Conservation (phyloP, 1,139 yeast genomes). For the Suhomyces taliae region DNA sequence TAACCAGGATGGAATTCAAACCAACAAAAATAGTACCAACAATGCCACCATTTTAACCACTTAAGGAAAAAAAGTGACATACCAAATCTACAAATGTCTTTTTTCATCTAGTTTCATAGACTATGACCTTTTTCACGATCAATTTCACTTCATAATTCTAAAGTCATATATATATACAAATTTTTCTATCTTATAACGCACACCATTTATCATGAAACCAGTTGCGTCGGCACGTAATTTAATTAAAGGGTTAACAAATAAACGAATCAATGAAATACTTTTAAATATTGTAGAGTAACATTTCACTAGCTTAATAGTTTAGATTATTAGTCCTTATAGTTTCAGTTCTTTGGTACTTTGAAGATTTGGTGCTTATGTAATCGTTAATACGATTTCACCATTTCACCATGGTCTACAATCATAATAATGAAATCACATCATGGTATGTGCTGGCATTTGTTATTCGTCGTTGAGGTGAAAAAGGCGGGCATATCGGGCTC, state of each 20-base stretch:
- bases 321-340: no score
- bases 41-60: slow-evolving; percentile 14
- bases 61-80: slow-evolving; percentile 2
- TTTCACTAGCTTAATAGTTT: no score
- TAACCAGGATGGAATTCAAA: slow-evolving; percentile 7
- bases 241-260: neutral
- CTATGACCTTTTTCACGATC: slow-evolving; percentile 6
- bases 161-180: neutral
- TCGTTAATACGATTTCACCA: no score
- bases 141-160: slow-evolving; percentile 3
- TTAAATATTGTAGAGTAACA: no score
- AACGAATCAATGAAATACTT: no score
- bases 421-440: no score
- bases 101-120: slow-evolving; percentile 1
- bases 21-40: slow-evolving; percentile 10
- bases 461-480: no score
- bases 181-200: neutral
- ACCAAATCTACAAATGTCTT: neutral
- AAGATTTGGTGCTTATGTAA: no score
- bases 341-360: no score
- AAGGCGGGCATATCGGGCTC: no score
- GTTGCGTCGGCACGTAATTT: neutral
- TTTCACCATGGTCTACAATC: no score
- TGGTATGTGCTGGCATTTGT: no score
- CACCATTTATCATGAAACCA: neutral